Base-by-base conservation (phyloP, 1,284 basidiomycete genomes). In the Ganoderma sp. region DNA sequence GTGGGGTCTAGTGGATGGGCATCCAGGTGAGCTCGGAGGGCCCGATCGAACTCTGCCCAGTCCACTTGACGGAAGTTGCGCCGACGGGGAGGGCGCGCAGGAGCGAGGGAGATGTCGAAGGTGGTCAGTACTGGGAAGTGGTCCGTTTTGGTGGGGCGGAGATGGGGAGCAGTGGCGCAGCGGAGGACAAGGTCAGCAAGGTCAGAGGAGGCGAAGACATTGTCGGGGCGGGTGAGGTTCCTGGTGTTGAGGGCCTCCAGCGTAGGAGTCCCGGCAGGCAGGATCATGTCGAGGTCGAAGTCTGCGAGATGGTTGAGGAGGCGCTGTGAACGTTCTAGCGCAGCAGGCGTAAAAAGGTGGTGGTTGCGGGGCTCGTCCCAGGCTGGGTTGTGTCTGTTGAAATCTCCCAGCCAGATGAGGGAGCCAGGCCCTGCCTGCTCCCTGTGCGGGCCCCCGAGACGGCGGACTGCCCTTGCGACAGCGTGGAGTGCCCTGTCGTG, bases 301-400 rank as follows among this genome's bases (percentile, higher is more conserved):
- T 64, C 64, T 0, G 69, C 61, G 3, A 78, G 9, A 0, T 75
- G 22, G 52, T 74, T 63, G 12, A 81, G 50, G 0, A 82, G 72
- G 0, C 60, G 34, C 39, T 78, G 69, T 0, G 78, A 76, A 0
- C 50, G 61, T 0, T 67, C 58, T 0, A 77, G 64, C 22, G 67
- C 64, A 9, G 25, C 19, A 0, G 60, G 37, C 1, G 76, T 80
- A 68, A 84, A 80, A 0, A 84, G 79, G 39, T 81, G 81, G 0
- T 63, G 7, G 67, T 87, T 84, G 0, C 67, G 32, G 0, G 71
- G 65, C 5, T 81, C 78, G 5, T 85, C 83, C 85, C 84, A 87
- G 0, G 80, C 34, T 0, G 80, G 82, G 75, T 87, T 83, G 71
- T 87, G 85, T 0, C 80, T 72, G 74, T 86, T 87, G 79, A 86